phyloP scores from a whole-genome alignment of 768 basidiomycete species.

The Russula sp. region DNA sequence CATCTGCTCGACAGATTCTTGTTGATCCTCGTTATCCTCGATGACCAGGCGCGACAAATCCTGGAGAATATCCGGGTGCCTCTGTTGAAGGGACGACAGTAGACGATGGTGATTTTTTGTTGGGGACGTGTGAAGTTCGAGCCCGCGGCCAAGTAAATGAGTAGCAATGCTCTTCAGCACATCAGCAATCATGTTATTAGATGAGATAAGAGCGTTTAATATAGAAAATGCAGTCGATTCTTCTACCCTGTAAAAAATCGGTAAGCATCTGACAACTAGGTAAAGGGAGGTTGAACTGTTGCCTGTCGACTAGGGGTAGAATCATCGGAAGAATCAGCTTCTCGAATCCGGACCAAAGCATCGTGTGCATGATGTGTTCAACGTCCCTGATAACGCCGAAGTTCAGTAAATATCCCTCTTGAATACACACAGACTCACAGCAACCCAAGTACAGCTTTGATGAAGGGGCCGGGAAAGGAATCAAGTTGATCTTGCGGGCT shows the following conservation, averaged over 20 bases:
- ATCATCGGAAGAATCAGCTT: conserved; percentile 53
- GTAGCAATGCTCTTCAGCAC: conserved; percentile 14
- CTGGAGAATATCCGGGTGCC: conserved; percentile 49
- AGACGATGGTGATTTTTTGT: conserved; percentile 29
- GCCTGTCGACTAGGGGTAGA: conserved; percentile 36
- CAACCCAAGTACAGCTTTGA: conserved; percentile 8
- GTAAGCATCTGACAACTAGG: neutral
- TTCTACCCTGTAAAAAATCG: conserved; percentile 1
- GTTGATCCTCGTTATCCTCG: conserved; percentile 29
- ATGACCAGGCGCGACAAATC: conserved; percentile 36
- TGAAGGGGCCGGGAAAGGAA: conserved; percentile 30
- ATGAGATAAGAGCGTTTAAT: conserved; percentile 4
- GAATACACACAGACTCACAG: conserved; percentile 1
- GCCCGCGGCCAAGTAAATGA: conserved; percentile 19
- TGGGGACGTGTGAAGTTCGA: conserved; percentile 5
- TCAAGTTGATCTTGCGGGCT: conserved; percentile 54
- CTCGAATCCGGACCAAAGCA: conserved; percentile 47
- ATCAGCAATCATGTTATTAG: neutral
- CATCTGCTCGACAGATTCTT: conserved; percentile 47
- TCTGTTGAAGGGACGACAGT: conserved; percentile 58
- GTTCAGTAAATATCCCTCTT: neutral
- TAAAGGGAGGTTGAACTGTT: neutral
- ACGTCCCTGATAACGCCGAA: conserved; percentile 35
- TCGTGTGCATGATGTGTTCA: conserved; percentile 39
- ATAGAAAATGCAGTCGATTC: conserved; percentile 2